Conservation (phyloP, 2,329 filamentous ascomycete genomes). For the Elsinoe arachidis region DNA sequence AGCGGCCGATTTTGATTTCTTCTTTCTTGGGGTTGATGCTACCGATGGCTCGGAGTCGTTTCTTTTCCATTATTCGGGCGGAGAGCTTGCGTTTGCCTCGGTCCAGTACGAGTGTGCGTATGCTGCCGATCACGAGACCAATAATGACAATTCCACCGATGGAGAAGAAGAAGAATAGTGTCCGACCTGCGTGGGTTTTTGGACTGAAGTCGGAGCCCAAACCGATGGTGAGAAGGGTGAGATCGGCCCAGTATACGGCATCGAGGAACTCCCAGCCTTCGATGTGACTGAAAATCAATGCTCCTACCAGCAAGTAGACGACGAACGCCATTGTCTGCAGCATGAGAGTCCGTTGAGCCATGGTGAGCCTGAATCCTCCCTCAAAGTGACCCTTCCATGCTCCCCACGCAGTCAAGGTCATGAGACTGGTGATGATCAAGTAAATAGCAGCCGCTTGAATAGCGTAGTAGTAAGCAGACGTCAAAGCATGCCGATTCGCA, state of each 20-base stretch:
- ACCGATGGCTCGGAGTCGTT: constrained; percentile 35
- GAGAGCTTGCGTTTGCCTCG: constrained; percentile 44
- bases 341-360: constrained; percentile 49
- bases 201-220: constrained; percentile 43
- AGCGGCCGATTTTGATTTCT: constrained; percentile 36
- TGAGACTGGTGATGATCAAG: constrained; percentile 46
- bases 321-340: constrained; percentile 44
- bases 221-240: constrained; percentile 48
- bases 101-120: constrained; percentile 43
- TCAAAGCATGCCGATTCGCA: constrained; percentile 35
- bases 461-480: constrained; percentile 52
- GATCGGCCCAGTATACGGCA: constrained; percentile 48
- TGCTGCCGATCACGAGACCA: constrained; percentile 47
- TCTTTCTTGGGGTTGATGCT: constrained; percentile 31
- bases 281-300: constrained; percentile 39
- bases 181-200: constrained; percentile 40
- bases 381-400: constrained; percentile 46
- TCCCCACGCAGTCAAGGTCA: constrained; percentile 49
- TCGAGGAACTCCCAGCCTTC: constrained; percentile 48
- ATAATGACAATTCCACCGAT: constrained; percentile 47
- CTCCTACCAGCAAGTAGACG: constrained; percentile 40
- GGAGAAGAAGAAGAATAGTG: constrained; percentile 46
- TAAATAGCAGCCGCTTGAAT: constrained; percentile 50
- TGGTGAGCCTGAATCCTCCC: constrained; percentile 48
- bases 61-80: constrained; percentile 42